These are phyloP conservation scores for Mucor irregularis DNA, from an alignment of 371 early-diverging fungal genomes.

Conservation along the genomic window DNA sequence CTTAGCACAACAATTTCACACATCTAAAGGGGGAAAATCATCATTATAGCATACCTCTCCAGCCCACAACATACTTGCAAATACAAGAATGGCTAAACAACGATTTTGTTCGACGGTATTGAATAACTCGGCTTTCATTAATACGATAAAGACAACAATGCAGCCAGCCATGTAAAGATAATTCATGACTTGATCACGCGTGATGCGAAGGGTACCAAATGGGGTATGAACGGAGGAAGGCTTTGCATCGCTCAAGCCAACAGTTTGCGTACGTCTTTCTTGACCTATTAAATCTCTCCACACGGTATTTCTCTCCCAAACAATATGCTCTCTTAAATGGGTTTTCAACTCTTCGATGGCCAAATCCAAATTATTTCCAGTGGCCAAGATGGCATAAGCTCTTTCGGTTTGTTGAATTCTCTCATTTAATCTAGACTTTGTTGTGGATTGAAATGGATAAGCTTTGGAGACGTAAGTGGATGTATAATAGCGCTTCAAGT, in stretches of 20 bases:
- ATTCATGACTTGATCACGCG: slow-evolving; percentile 39
- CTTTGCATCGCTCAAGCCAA: slow-evolving; percentile 53
- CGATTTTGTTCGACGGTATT: slow-evolving; percentile 66
- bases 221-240: slow-evolving; percentile 46
- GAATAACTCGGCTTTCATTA: slow-evolving; percentile 58
- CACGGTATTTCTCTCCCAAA: slow-evolving; percentile 95
- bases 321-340: slow-evolving; percentile 87
- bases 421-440: slow-evolving; percentile 60
- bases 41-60: slow-evolving; percentile 65
- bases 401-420: slow-evolving; percentile 61
- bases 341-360: slow-evolving; percentile 77
- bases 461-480: slow-evolving; percentile 51
- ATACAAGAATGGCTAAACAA: slow-evolving; percentile 89
- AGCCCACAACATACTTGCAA: slow-evolving; percentile 92
- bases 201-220: slow-evolving; percentile 42
- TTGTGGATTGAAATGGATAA: slow-evolving; percentile 64
- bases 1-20: neutral
- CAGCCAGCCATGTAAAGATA: slow-evolving; percentile 44
- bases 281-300: slow-evolving; percentile 96
- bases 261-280: slow-evolving; percentile 81
- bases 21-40: neutral
- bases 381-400: slow-evolving; percentile 59
- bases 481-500: slow-evolving; percentile 57
- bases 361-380: slow-evolving; percentile 53
- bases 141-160: slow-evolving; percentile 54